A percentile compares a stretch with the other conserved stretches of the same genome.
Evolutionary conservation across 805 yeast species (phyloP).

Genomic region (Candida qinlingensis): DNA sequence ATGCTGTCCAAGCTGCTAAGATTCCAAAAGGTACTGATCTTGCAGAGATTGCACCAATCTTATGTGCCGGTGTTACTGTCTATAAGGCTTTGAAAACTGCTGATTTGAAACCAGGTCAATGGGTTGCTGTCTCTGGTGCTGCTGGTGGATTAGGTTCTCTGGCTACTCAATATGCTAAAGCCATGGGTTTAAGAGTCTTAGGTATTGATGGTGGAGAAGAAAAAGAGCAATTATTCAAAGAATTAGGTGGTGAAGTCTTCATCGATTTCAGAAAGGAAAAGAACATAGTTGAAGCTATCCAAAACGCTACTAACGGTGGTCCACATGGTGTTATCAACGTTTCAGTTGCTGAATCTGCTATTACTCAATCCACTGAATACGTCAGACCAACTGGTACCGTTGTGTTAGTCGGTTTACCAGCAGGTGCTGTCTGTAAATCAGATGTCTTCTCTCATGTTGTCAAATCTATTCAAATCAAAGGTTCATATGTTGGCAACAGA

Average conservation of each 20-base stretch:
- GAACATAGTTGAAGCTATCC: constrained; percentile 51
- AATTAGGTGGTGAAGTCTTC: constrained; percentile 63
- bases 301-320: constrained; percentile 62
- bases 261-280: constrained; percentile 53
- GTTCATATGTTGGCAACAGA: constrained; percentile 87
- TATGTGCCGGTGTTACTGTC: constrained; percentile 90
- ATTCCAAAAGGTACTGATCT: constrained; percentile 72
- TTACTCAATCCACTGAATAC: constrained; percentile 54
- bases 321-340: constrained; percentile 74
- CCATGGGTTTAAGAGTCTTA: constrained; percentile 69
- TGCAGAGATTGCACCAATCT: constrained; percentile 72
- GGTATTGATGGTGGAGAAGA: constrained; percentile 70
- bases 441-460: constrained; percentile 71
- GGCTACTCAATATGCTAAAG: constrained; percentile 69
- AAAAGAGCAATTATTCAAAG: constrained; percentile 48
- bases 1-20: constrained; percentile 80
- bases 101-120: constrained; percentile 59
- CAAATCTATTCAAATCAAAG: constrained; percentile 65
- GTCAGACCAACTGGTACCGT: constrained; percentile 66
- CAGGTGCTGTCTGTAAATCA: constrained; percentile 66
- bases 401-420: constrained; percentile 73
- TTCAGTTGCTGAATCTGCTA: constrained; percentile 67
- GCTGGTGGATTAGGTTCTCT: constrained; percentile 77
- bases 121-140: constrained; percentile 77
- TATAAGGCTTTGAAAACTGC: constrained; percentile 88